Evolutionary conservation across 306 rosid genomes (phyloP).

Genomic region (Quercus ilex): DNA sequence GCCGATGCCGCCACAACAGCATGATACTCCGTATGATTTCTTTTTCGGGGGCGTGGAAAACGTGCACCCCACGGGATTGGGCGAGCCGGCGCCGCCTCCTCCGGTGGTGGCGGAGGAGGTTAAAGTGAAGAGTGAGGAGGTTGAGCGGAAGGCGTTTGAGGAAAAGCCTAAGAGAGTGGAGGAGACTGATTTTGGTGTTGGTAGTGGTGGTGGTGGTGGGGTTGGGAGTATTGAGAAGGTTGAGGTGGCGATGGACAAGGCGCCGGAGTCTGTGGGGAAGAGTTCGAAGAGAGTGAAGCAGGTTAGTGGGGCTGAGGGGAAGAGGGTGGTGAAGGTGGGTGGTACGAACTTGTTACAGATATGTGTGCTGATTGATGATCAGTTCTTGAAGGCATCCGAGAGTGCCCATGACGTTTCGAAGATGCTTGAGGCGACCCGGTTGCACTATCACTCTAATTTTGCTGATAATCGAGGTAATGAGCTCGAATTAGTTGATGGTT

Average conservation of each 20-base stretch:
- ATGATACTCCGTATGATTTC: slow-evolving; percentile 49
- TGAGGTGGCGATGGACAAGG: not conserved
- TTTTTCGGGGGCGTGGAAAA: slow-evolving; percentile 52
- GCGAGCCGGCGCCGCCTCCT: slow-evolving; percentile 4
- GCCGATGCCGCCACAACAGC: slow-evolving; percentile 29
- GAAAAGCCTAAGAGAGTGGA: slow-evolving; percentile 40
- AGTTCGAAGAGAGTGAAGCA: slow-evolving; percentile 47
- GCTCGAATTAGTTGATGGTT: not conserved
- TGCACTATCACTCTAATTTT: slow-evolving; percentile 94
- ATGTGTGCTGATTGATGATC: slow-evolving; percentile 61
- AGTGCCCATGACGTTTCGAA: slow-evolving; percentile 89
- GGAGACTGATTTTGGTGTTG: slow-evolving; percentile 15
- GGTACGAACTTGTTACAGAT: slow-evolving; percentile 39
- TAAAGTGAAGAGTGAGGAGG: slow-evolving; percentile 24
- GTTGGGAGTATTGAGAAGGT: not conserved
- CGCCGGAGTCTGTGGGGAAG: slow-evolving; percentile 24
- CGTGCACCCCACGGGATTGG: slow-evolving; percentile 50
- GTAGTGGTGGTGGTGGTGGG: not conserved
- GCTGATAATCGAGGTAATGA: slow-evolving; percentile 86
- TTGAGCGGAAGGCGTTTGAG: slow-evolving; percentile 32
- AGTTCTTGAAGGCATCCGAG: slow-evolving; percentile 89
- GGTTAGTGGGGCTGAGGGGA: slow-evolving; percentile 40
- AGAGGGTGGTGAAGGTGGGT: slow-evolving; percentile 38
- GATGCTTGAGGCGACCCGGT: slow-evolving; percentile 89
- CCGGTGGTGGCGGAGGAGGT: slow-evolving; percentile 24